Evolutionary conservation across 208 protist genomes (phyloP), one percentile per base, ranked within the genome.

Genomic region (Novymonas esmeraldas): DNA sequence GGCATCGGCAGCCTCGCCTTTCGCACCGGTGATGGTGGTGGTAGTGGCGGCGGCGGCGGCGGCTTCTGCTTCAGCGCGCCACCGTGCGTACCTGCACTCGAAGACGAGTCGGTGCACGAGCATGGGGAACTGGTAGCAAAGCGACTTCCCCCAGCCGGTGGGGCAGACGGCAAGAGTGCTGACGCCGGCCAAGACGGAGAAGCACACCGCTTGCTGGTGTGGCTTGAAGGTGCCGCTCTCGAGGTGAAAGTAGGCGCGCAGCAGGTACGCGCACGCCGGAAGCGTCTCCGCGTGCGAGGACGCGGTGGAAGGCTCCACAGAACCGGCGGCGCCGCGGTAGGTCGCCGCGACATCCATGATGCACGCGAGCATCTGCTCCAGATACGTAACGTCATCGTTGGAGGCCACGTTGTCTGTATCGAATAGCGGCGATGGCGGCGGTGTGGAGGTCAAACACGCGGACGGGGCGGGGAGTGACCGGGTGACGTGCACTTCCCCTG

Each of bases 121-220:
- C 63, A 97, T 97, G 1, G 98, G 93, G 55, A 98, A 90, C 76
- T 98, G 95, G 72, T 97, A 99, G 71, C 89, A 97, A 31, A 99
- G 83, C 2, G 92, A 98, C 70, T 99, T 99, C 3, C 98, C 97
- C 76, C 87, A 97, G n/a, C 98, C 97, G 1, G 98, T 98, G 6
- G 97, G 95, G 50, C 95, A 90, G 24, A 99, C 73, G 1, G 93
- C 85, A 24, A 99, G 89, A n/a, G 93, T 93, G 61, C 72, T 81
- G n/a, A 55, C 42, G 2, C 85, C 77, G 16, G 76, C 68, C 24
- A 97, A 64, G 14, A 94, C 67, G 6, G 81, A 82, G 14, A 91
- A 66, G 18, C 90, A 82, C 6, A 88, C 89, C 38, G 94, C 88
- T 61, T 91, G 78, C 73, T 97, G 94, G n/a, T 71, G 71, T 0